Evolutionary conservation across 305 asterid species (phyloP), one percentile per base, ranked within the genome.

Genomic region (Solanum chacoense): DNA sequence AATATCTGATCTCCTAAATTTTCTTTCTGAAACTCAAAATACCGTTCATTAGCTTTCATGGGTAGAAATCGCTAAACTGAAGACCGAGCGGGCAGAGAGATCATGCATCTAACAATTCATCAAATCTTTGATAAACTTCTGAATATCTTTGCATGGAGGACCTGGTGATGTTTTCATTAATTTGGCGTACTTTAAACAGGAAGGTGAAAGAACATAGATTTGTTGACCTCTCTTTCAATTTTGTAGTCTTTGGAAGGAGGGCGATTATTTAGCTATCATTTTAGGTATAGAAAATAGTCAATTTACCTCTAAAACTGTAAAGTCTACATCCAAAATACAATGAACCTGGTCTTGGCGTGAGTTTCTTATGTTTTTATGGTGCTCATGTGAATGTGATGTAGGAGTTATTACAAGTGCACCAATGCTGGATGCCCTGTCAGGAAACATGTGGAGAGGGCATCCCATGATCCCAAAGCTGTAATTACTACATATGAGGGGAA

Each of bases 391-490:
- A 80, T 80, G 84, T 86, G 75, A 92, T 92, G 74, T 95, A 97
- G 99, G 99, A 96, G 99, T 88, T 97, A 97, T 90, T 97, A 96
- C 92, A 97, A 97, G 91, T 97, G 99, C 92, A 96, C 99, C 24
- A 92, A 90, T 72, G 93, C 93, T 4, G 98, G 97, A 79, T 97
- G 99, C 93, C 98, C 96, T 1, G 99, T 97, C 84, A 91, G 99
- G 91, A 97, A 97, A 91, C 99, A 96, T 22, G 99, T 97, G 85
- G 99, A 97, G 89, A 93, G 99, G 92, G 99, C 99, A 36, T 96
- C 98, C 14, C 98, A 97, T 73, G 99, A 97, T 90, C 98, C 98
- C 13, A 96, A 94, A 93, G 98, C 99, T 73, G 99, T 97, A 72
- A 97, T 97, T 88, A 97, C 99, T 38, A 96, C 99, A 8, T 97